These are phyloP conservation scores for Fusarium domesticum DNA, from an alignment of 2,329 filamentous ascomycete species.

Conservation along the genomic window DNA sequence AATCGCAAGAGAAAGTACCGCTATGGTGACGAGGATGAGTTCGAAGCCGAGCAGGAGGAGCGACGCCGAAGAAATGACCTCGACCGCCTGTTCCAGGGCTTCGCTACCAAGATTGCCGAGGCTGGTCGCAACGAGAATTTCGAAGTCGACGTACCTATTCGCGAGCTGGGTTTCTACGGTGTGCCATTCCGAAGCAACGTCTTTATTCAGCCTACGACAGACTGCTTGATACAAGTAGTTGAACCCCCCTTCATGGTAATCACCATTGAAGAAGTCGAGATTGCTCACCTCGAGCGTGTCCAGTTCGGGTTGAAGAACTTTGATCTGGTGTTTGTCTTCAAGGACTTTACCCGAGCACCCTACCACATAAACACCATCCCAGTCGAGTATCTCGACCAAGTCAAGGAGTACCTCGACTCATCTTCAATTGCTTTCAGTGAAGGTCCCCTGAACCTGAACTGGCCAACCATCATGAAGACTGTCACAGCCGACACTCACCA, in stretches of 20 bases:
- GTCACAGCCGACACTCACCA: conserved; percentile 89
- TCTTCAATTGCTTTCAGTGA: conserved; percentile 94
- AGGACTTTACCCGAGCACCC: conserved; percentile 88
- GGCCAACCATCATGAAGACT: conserved; percentile 99
- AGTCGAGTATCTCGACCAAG: conserved; percentile 87
- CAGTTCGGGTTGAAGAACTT: conserved; percentile 98
- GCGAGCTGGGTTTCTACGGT: conserved; percentile 94
- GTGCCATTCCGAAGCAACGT: conserved; percentile 96
- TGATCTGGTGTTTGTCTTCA: conserved; percentile 97
- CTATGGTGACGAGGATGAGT: conserved; percentile 97
- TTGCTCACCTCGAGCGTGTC: conserved; percentile 94
- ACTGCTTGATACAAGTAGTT: conserved; percentile 94
- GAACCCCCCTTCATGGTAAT: conserved; percentile 96
- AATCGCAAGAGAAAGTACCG: conserved; percentile 97
- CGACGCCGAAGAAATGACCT: conserved; percentile 85
- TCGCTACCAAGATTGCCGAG: conserved; percentile 96
- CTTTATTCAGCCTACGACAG: conserved; percentile 91
- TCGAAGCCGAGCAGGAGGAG: conserved; percentile 97
- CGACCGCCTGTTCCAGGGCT: conserved; percentile 92
- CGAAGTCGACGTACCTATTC: conserved; percentile 93
- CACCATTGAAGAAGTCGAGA: conserved; percentile 91
- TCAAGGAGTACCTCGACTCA: conserved; percentile 96
- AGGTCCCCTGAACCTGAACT: conserved; percentile 95
- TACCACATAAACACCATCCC: conserved; percentile 98
- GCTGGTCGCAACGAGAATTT: conserved; percentile 87